Evolutionary conservation across 352 stramenopile species (phyloP), one percentile per base, ranked within the genome.

Genomic region (Globisporangium paroecandrum): DNA sequence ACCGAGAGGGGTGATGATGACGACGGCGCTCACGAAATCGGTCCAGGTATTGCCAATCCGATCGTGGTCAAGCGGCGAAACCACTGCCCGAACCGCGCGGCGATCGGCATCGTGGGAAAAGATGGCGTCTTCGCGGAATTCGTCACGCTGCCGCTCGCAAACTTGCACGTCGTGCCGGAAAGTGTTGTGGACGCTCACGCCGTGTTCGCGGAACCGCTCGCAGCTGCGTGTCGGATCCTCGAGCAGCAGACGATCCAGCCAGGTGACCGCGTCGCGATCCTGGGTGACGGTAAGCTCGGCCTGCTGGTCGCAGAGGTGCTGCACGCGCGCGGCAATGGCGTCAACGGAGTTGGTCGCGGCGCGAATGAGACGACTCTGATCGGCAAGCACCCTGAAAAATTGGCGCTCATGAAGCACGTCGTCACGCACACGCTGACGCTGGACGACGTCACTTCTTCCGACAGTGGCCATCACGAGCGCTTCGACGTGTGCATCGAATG

Each of bases 261-360:
- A 13, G 70, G 74, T 0, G 84, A 94, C 64, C 70, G 82, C 54
- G 88, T 97, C 9, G 82, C 85, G 6, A 83, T 97, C 29, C 69
- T 97, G 8, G 91, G 91, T 47, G 91, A 98, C 79, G 91, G 91
- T 4, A 96, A 97, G 65, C 73, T 98, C 20, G 91, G 91, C 7
- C 75, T 98, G 8, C 85, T 96, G 64, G 77, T 97, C 43, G 85
- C 85, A 1, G 90, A 97, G 57, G 88, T 95, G 51, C 72, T 97
- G n/a, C 70, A 79, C 29, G 77, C 71, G 8, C 10, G 25, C 4
- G 51, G 29, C 29, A 32, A 32, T 32, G 29, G 51, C 22, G 32
- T 38, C 32, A 46, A 46, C 12, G 38, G 38, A 43, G 12, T 12
- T 20, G 38, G 38, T 18, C 22, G 60, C 20, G 69, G 65, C 24